Evolutionary conservation across 192 early-diverging fungal species (phyloP).

Genomic region (Coemansia umbellata): DNA sequence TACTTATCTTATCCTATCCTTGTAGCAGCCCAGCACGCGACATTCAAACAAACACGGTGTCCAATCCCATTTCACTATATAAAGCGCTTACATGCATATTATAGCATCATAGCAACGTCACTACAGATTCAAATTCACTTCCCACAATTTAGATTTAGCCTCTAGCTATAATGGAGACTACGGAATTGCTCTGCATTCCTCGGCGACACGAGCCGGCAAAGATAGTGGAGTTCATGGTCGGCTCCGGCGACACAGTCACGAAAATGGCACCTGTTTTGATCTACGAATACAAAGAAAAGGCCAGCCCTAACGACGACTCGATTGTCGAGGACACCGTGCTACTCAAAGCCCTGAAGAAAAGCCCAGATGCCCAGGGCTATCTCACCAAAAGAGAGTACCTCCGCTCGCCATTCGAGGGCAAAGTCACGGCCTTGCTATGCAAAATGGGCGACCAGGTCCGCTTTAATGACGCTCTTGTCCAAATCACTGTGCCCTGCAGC

Average conservation of each 20-base stretch:
- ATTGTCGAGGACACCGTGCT: constrained; percentile 1
- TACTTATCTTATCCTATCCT: too few species aligned
- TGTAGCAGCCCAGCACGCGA: too few species aligned
- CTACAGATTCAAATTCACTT: not conserved
- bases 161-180: constrained; percentile 45
- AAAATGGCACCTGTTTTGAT: constrained; percentile 34
- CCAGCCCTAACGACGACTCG: not conserved
- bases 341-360: constrained; percentile 26
- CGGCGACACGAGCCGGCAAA: constrained; percentile 40
- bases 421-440: constrained; percentile 8
- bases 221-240: constrained; percentile 37
- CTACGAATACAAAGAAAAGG: constrained; percentile 38
- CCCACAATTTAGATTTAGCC: too few species aligned
- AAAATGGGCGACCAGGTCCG: constrained; percentile 17
- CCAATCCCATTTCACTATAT: too few species aligned
- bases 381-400: constrained; percentile 35
- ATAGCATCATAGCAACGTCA: not conserved
- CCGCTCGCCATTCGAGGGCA: constrained; percentile 39
- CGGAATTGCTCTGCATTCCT: constrained; percentile 30
- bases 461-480: constrained; percentile 10
- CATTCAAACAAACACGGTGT: too few species aligned
- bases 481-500: constrained; percentile 58
- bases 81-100: not conserved
- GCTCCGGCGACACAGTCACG: constrained; percentile 7
- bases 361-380: constrained; percentile 18